Conservation (phyloP, 2,329 filamentous ascomycete genomes). For the Fusarium citri region DNA sequence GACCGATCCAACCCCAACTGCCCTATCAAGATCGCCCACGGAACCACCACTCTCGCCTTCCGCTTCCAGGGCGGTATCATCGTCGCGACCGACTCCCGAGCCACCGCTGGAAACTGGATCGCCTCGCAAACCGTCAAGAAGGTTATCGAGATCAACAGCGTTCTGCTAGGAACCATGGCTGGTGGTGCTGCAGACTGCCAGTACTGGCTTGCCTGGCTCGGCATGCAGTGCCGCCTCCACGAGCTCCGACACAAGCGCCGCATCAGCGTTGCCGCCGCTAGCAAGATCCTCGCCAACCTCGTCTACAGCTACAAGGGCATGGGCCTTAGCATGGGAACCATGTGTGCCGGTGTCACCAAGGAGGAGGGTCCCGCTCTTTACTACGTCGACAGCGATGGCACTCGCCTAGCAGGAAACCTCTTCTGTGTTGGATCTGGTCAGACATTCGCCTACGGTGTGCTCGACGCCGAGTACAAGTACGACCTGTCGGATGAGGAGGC, state of each 20-base stretch:
- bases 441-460: constrained; percentile 97
- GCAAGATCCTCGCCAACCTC: constrained; percentile 98
- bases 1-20: constrained; percentile 96
- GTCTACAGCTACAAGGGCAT: constrained; percentile 99
- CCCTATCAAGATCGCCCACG: constrained; percentile 99
- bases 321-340: constrained; percentile 98
- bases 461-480: constrained; percentile 95
- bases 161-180: constrained; percentile 96
- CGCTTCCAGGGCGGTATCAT: constrained; percentile 98
- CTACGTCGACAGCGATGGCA: constrained; percentile 97
- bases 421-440: constrained; percentile 99
- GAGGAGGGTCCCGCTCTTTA: constrained; percentile 97
- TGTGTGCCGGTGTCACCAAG: constrained; percentile 96
- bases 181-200: constrained; percentile 99
- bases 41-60: constrained; percentile 97
- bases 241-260: constrained; percentile 99
- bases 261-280: constrained; percentile 96
- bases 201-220: constrained; percentile 99
- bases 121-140: constrained; percentile 99
- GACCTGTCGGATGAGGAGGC: constrained; percentile 89
- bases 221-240: constrained; percentile 98
- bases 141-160: constrained; percentile 98
- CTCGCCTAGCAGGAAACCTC: constrained; percentile 89
- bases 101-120: constrained; percentile 98
- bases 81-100: constrained; percentile 96